Evolutionary conservation across 192 early-diverging fungal genomes (phyloP).

Genomic region (Borealophlyctis nickersoniae): DNA sequence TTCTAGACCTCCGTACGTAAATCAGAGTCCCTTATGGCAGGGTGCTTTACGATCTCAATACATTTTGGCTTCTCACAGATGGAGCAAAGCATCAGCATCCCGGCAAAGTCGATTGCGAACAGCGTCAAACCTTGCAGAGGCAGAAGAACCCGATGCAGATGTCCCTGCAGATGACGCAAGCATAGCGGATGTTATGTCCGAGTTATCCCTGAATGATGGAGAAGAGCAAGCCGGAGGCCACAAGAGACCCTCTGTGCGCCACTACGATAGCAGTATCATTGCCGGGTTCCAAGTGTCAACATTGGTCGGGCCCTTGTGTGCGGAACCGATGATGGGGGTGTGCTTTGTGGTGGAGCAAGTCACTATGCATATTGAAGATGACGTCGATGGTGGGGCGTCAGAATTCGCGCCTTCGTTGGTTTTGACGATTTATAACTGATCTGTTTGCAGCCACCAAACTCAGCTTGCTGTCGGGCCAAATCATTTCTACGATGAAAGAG

Average conservation of each 20-base stretch:
- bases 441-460: conserved; percentile 13
- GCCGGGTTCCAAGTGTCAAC: conserved; percentile 95
- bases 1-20: conserved; percentile 21
- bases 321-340: conserved; percentile 88
- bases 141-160: conserved; percentile 3
- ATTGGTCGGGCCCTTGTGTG: conserved; percentile 84
- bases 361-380: conserved; percentile 25
- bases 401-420: background rate
- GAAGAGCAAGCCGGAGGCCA: conserved; percentile 2
- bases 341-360: conserved; percentile 72
- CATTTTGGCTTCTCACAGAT: no score
- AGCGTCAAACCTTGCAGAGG: no score
- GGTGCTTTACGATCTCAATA: no score
- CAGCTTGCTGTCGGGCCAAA: conserved; percentile 67
- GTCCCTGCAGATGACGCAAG: conserved; percentile 9
- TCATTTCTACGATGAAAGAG: conserved; percentile 84
- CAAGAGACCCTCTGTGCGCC: conserved; percentile 12
- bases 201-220: background rate
- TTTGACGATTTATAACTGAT: background rate
- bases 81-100: conserved; percentile 4
- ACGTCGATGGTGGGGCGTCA: conserved; percentile 13
- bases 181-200: conserved; percentile 8
- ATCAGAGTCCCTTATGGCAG: no score
- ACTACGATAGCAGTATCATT: conserved; percentile 69
- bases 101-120: conserved; percentile 10